Evolutionary conservation across 2,329 filamentous ascomycete species (phyloP).

Genomic region (Leptographium procerum): DNA sequence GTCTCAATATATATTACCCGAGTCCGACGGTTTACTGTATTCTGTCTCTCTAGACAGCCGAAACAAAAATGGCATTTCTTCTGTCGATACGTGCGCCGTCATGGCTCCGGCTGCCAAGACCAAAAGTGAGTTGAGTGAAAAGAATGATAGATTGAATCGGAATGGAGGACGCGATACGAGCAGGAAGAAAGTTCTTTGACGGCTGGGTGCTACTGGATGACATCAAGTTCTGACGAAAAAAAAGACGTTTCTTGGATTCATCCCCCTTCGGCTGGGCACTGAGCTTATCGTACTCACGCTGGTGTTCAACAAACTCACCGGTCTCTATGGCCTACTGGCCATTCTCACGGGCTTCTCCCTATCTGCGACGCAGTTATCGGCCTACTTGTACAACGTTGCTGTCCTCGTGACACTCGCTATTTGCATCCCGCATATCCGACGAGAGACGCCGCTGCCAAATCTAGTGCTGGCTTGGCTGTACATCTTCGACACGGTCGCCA

Average conservation of each 20-base stretch:
- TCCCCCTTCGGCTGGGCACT: constrained; percentile 76
- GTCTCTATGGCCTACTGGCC: constrained; percentile 80
- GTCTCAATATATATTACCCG: not conserved
- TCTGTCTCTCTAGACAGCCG: not conserved
- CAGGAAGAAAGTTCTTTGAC: not conserved
- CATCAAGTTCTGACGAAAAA: not conserved
- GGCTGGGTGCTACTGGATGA: too few species aligned
- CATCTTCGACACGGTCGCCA: constrained; percentile 69
- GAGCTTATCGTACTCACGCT: constrained; percentile 75
- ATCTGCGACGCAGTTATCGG: constrained; percentile 72
- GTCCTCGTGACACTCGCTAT: constrained; percentile 56
- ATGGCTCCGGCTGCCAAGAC: constrained; percentile 19
- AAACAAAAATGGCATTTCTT: constrained; percentile 5
- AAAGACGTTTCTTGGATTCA: constrained; percentile 74
- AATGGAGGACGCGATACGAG: not conserved
- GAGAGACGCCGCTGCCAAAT: constrained; percentile 66
- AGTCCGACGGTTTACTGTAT: not conserved
- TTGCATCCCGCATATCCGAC: constrained; percentile 70
- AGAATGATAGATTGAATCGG: not conserved
- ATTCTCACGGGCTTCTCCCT: constrained; percentile 78
- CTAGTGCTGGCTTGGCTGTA: constrained; percentile 79
- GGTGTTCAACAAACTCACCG: constrained; percentile 85
- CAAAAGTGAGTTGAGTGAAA: constrained; percentile 13
- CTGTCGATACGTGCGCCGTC: constrained; percentile 4
- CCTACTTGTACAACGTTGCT: constrained; percentile 79